phyloP scores from a whole-genome alignment of 345 rosid species.

The Hirschfeldia incana region DNA sequence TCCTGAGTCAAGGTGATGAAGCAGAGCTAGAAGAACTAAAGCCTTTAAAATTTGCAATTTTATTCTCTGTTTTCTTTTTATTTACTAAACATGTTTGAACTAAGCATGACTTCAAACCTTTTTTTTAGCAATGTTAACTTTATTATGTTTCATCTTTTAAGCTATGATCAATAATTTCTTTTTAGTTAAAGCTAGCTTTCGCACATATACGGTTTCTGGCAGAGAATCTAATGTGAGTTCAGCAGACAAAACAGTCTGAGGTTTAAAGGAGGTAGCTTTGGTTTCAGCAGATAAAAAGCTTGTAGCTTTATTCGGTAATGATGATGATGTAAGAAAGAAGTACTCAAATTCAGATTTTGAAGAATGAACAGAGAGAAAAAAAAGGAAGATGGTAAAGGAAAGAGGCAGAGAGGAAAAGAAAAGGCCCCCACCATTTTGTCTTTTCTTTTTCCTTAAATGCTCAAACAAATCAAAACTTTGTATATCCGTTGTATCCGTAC shows the following conservation, averaged over 20 bases:
- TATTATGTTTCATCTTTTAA: constrained; percentile 16
- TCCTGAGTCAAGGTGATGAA: background rate
- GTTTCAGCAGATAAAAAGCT: background rate
- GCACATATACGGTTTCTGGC: background rate
- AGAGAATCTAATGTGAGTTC: background rate
- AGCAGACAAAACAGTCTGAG: background rate
- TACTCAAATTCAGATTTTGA: background rate
- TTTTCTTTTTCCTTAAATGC: background rate
- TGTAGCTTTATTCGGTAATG: background rate
- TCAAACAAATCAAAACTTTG: background rate
- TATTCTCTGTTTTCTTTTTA: constrained; percentile 6
- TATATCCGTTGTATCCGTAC: constrained; percentile 38
- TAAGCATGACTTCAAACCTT: constrained; percentile 17
- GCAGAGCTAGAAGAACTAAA: constrained; percentile 25
- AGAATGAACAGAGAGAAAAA: background rate
- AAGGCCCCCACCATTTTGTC: constrained; percentile 6
- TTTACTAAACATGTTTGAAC: background rate
- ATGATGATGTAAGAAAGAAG: constrained; percentile 27
- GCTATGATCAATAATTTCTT: background rate
- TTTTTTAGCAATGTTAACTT: constrained; percentile 21
- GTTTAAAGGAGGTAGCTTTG: background rate
- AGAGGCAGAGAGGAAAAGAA: background rate
- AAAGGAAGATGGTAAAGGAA: background rate
- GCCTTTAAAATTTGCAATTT: constrained; percentile 15
- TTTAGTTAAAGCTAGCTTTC: background rate